Percentiles rank a stretch among this genome's conserved stretches.
Evolutionary conservation across 305 asterid genomes (phyloP).

Genomic region (Vinca major): DNA sequence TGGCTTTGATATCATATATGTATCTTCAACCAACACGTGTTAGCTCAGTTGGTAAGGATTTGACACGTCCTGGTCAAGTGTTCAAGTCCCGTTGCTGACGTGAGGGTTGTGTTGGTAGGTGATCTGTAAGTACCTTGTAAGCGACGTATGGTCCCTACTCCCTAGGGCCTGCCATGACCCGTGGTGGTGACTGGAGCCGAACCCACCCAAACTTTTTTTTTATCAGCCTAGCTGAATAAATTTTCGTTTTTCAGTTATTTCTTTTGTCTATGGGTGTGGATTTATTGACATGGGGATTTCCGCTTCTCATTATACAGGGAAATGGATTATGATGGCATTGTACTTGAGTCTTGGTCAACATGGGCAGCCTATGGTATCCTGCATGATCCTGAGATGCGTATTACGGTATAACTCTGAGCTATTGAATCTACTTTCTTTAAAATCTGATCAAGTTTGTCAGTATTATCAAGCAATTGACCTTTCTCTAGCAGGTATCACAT

Average conservation of each 20-base stretch:
- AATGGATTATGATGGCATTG: constrained; percentile 94
- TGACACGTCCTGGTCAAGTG: no score
- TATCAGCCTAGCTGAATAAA: background rate
- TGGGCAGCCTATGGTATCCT: constrained; percentile 92
- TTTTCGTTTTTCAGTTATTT: background rate
- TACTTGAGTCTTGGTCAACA: constrained; percentile 95
- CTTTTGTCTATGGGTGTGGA: constrained; percentile 5
- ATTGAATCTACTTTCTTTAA: background rate
- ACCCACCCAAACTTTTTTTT: no score
- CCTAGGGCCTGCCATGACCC: no score
- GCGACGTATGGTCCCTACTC: no score
- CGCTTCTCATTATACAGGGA: constrained; percentile 40
- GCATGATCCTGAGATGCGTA: constrained; percentile 72
- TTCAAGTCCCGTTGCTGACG: no score
- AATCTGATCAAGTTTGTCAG: background rate
- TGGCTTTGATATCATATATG: no score
- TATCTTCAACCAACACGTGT: no score
- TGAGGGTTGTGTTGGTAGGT: no score
- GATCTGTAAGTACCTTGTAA: no score
- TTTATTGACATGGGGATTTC: constrained; percentile 3
- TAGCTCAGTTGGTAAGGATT: no score
- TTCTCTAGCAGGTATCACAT: background rate
- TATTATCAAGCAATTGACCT: background rate
- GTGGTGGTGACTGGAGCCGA: no score
- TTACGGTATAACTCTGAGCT: constrained; percentile 34